These are phyloP conservation scores for Yarrowia keelungensis DNA, from an alignment of 805 yeast species.

Conservation along the genomic window DNA sequence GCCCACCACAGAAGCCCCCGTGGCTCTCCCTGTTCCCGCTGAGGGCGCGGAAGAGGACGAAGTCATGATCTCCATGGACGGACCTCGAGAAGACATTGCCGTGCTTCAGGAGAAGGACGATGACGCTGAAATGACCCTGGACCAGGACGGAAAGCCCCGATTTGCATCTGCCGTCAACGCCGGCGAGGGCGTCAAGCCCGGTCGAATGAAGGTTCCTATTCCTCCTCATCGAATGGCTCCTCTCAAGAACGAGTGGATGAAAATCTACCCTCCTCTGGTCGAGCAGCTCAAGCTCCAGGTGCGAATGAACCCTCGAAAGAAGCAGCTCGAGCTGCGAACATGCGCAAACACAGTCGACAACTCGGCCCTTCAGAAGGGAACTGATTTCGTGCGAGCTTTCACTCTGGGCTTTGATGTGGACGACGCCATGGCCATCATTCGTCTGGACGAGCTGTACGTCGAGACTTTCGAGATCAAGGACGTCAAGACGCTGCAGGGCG, in stretches of 20 bases:
- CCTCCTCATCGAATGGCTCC: conserved; percentile 99
- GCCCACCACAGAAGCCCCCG: conserved; percentile 54
- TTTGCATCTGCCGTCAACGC: conserved; percentile 76
- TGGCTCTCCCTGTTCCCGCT: conserved; percentile 49
- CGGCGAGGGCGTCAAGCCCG: conserved; percentile 73
- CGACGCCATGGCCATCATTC: conserved; percentile 91
- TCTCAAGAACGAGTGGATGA: conserved; percentile 86
- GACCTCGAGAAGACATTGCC: conserved; percentile 49
- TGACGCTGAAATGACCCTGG: conserved; percentile 58
- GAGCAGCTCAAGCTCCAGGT: conserved; percentile 95
- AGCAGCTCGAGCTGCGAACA: conserved; percentile 86
- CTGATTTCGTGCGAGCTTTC: conserved; percentile 94
- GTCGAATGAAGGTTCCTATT: conserved; percentile 86
- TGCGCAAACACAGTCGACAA: conserved; percentile 83
- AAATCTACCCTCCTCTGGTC: conserved; percentile 93
- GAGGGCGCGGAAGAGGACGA: conserved; percentile 35
- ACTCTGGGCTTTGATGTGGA: conserved; percentile 96
- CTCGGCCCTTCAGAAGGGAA: conserved; percentile 96
- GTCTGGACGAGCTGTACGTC: conserved; percentile 94
- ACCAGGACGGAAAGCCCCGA: conserved; percentile 87
- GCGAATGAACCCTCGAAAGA: conserved; percentile 85
- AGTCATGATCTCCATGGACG: conserved; percentile 52
- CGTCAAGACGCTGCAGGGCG: conserved; percentile 93
- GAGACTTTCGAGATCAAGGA: conserved; percentile 97
- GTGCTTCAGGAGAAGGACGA: conserved; percentile 50